A percentile compares a stretch with the other conserved stretches of the same genome.
These are phyloP conservation scores for Zalerion maritima DNA, from an alignment of 495 filamentous ascomycete species.

Conservation along the genomic window DNA sequence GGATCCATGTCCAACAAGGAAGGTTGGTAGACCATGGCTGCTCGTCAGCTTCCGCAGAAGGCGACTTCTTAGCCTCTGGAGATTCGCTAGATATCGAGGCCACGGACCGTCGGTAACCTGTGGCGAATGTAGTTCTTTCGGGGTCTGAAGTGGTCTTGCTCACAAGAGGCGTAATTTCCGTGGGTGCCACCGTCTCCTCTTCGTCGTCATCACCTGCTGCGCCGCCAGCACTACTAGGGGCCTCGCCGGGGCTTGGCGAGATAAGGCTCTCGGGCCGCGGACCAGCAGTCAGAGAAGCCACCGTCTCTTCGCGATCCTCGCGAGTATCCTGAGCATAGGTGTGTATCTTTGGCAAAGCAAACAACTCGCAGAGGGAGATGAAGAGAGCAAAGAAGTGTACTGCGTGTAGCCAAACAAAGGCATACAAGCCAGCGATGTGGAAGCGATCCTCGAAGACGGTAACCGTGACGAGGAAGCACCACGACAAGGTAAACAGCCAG, in stretches of 20 bases:
- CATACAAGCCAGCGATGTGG: slow-evolving; percentile 63
- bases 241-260: slow-evolving; percentile 11
- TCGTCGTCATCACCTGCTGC: slow-evolving; percentile 31
- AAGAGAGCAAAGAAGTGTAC: slow-evolving; percentile 59
- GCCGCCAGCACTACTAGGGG: slow-evolving; percentile 2
- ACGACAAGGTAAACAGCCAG: slow-evolving; percentile 67
- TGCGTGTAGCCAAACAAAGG: slow-evolving; percentile 66
- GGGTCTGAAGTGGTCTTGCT: slow-evolving; percentile 27
- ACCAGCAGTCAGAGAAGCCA: slow-evolving; percentile 18
- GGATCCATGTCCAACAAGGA: slow-evolving; percentile 70
- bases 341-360: slow-evolving; percentile 56
- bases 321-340: slow-evolving; percentile 41
- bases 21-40: slow-evolving; percentile 72
- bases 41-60: slow-evolving; percentile 55
- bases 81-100: slow-evolving; percentile 22
- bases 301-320: slow-evolving; percentile 28
- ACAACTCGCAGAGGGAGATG: slow-evolving; percentile 64
- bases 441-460: slow-evolving; percentile 61
- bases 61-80: slow-evolving; percentile 13
- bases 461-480: slow-evolving; percentile 54
- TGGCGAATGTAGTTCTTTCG: slow-evolving; percentile 59
- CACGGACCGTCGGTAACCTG: slow-evolving; percentile 37
- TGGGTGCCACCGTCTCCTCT: slow-evolving; percentile 41
- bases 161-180: slow-evolving; percentile 70
- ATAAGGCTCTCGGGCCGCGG: slow-evolving; percentile 18